A percentile compares a stretch with the other conserved stretches of the same genome.
Evolutionary conservation across 139 green algal species (phyloP).

Genomic region (Pseudopediastrum boryanum): DNA sequence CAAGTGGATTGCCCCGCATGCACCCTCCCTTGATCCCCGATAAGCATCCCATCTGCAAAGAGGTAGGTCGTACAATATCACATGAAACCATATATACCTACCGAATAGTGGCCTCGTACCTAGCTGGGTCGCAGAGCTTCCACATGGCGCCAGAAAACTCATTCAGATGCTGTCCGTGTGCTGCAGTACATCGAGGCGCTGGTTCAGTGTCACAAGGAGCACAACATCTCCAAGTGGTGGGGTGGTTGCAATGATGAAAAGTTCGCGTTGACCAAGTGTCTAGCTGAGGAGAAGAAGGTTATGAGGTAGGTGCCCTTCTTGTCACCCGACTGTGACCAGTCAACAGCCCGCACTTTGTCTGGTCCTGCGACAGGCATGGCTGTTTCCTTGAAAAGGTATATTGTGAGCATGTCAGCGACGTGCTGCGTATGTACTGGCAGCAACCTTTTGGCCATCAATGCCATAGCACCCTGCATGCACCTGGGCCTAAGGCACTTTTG

Average conservation of each 20-base stretch:
- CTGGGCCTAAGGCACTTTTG: no score
- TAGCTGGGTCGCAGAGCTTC: neutral
- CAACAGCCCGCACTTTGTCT: neutral
- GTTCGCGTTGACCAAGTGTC: constrained; percentile 68
- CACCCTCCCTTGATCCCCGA: constrained; percentile 61
- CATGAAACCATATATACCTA: neutral
- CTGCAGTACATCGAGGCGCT: constrained; percentile 77
- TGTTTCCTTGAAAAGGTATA: neutral
- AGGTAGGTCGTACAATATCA: constrained; percentile 33
- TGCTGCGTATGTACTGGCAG: neutral
- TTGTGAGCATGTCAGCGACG: neutral
- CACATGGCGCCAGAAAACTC: neutral
- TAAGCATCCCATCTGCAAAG: constrained; percentile 58
- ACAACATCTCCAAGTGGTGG: constrained; percentile 69
- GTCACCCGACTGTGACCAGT: neutral
- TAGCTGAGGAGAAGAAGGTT: constrained; percentile 78
- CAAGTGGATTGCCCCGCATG: constrained; percentile 39
- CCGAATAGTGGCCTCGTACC: neutral
- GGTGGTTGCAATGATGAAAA: constrained; percentile 78
- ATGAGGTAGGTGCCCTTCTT: constrained; percentile 65
- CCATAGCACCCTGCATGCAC: neutral
- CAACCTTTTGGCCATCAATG: no score
- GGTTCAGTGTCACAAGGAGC: constrained; percentile 66
- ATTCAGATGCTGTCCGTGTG: neutral
- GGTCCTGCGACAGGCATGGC: neutral